Evolutionary conservation across 108 stramenopile species (phyloP).

Genomic region (Nitzschia putrida): DNA sequence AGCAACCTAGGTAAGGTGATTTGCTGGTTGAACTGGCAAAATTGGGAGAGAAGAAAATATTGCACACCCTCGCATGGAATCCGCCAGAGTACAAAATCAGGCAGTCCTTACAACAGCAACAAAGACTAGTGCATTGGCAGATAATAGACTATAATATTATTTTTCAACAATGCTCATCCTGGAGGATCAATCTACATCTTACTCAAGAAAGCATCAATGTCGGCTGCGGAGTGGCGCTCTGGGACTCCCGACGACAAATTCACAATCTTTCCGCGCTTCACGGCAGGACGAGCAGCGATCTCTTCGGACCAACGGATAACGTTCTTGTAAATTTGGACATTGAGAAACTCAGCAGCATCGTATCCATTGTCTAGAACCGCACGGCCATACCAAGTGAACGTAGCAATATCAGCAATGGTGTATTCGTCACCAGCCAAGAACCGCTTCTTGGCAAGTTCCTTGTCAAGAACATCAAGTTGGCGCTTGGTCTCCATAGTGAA

Average conservation of each 20-base stretch:
- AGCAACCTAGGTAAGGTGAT: too few species aligned
- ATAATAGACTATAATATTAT: too few species aligned
- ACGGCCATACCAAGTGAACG: constrained; percentile 71
- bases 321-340: constrained; percentile 49
- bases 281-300: constrained; percentile 49
- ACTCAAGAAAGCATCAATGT: constrained; percentile 18
- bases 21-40: too few species aligned
- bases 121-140: too few species aligned
- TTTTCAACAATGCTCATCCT: too few species aligned
- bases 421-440: constrained; percentile 77
- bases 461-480: constrained; percentile 76
- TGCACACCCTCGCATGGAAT: too few species aligned
- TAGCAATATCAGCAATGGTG: constrained; percentile 85
- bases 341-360: constrained; percentile 48
- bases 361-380: constrained; percentile 41
- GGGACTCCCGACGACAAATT: constrained; percentile 22
- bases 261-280: constrained; percentile 51
- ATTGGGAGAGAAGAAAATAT: too few species aligned
- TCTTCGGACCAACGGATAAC: constrained; percentile 53
- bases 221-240: constrained; percentile 15
- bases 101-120: too few species aligned
- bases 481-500: constrained; percentile 88
- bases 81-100: too few species aligned
- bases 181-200: not conserved
- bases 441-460: constrained; percentile 44